Evolutionary conservation across 2,329 filamentous ascomycete species (phyloP).

Genomic region (Tolypocladium capitatum): DNA sequence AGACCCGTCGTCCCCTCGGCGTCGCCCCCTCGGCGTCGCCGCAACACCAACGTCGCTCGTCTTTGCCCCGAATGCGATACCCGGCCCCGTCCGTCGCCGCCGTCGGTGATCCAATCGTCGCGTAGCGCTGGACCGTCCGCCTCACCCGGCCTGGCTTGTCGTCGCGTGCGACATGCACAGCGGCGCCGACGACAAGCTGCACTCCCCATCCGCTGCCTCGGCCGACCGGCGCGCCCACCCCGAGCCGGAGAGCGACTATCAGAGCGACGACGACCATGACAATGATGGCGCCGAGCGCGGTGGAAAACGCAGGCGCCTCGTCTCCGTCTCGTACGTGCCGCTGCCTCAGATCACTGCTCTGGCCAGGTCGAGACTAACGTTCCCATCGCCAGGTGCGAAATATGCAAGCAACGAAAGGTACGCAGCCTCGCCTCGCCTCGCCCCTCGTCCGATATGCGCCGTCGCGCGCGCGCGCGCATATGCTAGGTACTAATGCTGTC

Average conservation of each 20-base stretch:
- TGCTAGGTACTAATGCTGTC: not conserved
- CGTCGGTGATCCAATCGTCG: slow-evolving; percentile 1
- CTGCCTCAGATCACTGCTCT: not conserved
- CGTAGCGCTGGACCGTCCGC: not conserved
- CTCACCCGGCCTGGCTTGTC: not conserved
- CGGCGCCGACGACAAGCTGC: slow-evolving; percentile 8
- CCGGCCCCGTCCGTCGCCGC: slow-evolving; percentile 1
- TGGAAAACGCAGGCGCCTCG: slow-evolving; percentile 45
- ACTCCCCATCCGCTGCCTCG: slow-evolving; percentile 12
- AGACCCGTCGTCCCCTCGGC: not conserved
- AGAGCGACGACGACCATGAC: slow-evolving; percentile 33
- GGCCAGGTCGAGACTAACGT: slow-evolving; percentile 21
- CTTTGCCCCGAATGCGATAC: slow-evolving; percentile 6
- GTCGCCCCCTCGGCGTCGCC: too few relatives aligned
- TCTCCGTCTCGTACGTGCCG: slow-evolving; percentile 40
- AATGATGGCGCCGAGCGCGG: slow-evolving; percentile 19
- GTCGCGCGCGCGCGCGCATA: not conserved
- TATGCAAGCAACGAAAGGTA: slow-evolving; percentile 73
- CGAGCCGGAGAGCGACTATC: slow-evolving; percentile 35
- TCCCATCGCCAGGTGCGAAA: slow-evolving; percentile 46
- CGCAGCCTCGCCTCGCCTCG: slow-evolving; percentile 1
- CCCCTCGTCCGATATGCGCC: not conserved
- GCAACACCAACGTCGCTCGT: slow-evolving; percentile 1
- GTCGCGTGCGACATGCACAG: slow-evolving; percentile 9
- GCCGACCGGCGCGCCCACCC: slow-evolving; percentile 18